Evolutionary conservation across 768 basidiomycete genomes (phyloP), one percentile per base, ranked within the genome.

Genomic region (Boletus sensibilis): DNA sequence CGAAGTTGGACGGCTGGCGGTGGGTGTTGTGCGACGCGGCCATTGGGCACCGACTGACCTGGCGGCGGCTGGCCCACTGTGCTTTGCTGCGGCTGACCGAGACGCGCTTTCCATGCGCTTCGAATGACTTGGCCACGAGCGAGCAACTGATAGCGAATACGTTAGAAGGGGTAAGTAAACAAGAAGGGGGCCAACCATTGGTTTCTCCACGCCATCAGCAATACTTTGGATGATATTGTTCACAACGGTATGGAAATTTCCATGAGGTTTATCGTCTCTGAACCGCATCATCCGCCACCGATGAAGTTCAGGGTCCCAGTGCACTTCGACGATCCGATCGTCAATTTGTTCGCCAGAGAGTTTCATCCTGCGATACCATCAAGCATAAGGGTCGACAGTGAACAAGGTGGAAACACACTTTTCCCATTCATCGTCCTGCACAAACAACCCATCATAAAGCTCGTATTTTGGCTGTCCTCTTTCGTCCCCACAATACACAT

Each of bases 401-500:
- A 21, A 52, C 41, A 39, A 33, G 14, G 42, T 43, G 46, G 50
- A 42, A 53, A 79, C 92, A 63, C 64, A 96, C 95, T 71, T 76
- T 71, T 95, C 93, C 97, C 97, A 99, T 70, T 97, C 93, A 5
- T 86, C 86, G 65, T 98, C 94, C 1, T 83, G 82, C 12, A 98
- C 84, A 56, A 85, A 80, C 81, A 99, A 82, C 44, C 82, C 79
- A 68, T 99, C 97, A 68, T 87, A 97, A 57, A 79, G 84, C 62
- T 93, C 92, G 65, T 96, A 94, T 25, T 72, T 79, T n/a, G 79
- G 58, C 20, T 71, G 72, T 27, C 80, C 77, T 20, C 76, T 71
- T 38, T 82, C 79, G 14, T 82, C 85, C 7, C 96, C 96, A 46
- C 83, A 81, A 84, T 91, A 98, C 16, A 86, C 85, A 58, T 94